phyloP scores from a whole-genome alignment of 2,329 filamentous ascomycete genomes.

The Pseudocercospora crystallina region DNA sequence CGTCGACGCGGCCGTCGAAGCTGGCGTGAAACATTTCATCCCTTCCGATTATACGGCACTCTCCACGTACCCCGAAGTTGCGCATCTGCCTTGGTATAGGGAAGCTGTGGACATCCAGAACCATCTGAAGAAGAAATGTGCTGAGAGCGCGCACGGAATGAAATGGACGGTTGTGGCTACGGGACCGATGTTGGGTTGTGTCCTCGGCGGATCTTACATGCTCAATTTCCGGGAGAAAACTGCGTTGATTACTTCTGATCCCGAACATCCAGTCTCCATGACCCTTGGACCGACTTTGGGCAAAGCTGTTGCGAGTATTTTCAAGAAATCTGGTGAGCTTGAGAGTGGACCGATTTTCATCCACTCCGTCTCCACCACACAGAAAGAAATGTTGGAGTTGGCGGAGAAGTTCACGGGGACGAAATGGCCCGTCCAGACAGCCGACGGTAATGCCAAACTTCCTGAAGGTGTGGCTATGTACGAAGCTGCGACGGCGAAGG shows the following conservation, averaged over 20 bases:
- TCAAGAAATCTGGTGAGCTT: background rate
- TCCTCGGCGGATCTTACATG: background rate
- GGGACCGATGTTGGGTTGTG: background rate
- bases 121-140: background rate
- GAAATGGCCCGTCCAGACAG: background rate
- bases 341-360: background rate
- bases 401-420: background rate
- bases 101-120: background rate
- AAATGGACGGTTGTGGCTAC: background rate
- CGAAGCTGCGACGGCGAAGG: background rate
- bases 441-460: background rate
- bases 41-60: background rate
- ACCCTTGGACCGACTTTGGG: background rate
- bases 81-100: background rate
- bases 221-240: background rate
- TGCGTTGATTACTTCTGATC: background rate
- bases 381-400: conserved; percentile 1
- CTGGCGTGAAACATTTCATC: background rate
- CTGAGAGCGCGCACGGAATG: background rate
- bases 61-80: background rate
- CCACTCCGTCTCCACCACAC: background rate
- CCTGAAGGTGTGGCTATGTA: background rate
- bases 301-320: background rate
- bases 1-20: background rate
- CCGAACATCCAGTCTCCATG: background rate